Evolutionary conservation across 2,329 filamentous ascomycete species (phyloP).

Genomic region (Dryadomyces quercivorus): DNA sequence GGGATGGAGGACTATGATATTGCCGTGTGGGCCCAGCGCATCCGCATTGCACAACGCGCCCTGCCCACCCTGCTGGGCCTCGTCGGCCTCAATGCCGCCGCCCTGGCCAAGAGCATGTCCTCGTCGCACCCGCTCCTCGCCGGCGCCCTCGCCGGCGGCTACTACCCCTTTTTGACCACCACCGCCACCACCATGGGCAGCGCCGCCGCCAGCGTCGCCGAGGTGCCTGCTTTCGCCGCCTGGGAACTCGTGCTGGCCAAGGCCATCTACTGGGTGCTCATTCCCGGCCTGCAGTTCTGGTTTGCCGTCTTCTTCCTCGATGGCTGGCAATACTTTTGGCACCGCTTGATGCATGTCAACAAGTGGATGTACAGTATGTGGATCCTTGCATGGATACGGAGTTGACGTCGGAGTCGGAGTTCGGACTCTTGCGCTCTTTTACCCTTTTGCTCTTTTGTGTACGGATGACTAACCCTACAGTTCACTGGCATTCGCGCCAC

Average conservation of each 20-base stretch:
- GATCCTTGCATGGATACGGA: too few relatives aligned
- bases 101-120: constrained; percentile 64
- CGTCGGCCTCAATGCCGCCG: constrained; percentile 63
- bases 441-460: neutral
- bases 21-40: constrained; percentile 75
- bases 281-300: constrained; percentile 68
- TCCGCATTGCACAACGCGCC: constrained; percentile 67
- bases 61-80: constrained; percentile 59
- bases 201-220: constrained; percentile 30
- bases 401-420: too few relatives aligned
- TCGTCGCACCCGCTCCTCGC: constrained; percentile 61
- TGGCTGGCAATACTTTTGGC: constrained; percentile 97
- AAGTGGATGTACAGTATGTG: constrained; percentile 88
- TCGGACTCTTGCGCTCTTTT: constrained; percentile 14
- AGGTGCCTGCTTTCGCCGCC: constrained; percentile 60
- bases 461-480: constrained; percentile 36
- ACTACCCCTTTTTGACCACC: constrained; percentile 61
- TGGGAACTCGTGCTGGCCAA: constrained; percentile 74
- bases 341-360: constrained; percentile 94
- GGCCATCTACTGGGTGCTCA: constrained; percentile 63
- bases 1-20: constrained; percentile 80
- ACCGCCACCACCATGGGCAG: constrained; percentile 16
- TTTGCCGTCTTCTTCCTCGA: constrained; percentile 69
- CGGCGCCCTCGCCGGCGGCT: constrained; percentile 64
- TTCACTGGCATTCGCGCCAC: constrained; percentile 85